Percentiles rank a stretch among this genome's conserved stretches.
Conservation (phyloP, 2,329 filamentous ascomycete species). For the Penicillium sp. region DNA sequence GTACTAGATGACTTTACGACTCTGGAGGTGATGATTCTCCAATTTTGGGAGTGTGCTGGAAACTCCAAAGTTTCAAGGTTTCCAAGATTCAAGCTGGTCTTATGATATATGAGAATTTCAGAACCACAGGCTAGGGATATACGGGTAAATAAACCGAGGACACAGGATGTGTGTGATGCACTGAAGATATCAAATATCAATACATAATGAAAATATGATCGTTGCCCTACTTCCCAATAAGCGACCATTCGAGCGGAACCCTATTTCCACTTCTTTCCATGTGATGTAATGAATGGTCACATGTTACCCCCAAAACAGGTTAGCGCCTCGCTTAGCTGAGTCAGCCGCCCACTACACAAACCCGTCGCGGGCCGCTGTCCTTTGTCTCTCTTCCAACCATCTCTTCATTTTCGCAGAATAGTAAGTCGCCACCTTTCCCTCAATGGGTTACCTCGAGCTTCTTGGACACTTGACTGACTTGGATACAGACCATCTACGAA, state of each 20-base stretch:
- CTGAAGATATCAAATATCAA: not conserved
- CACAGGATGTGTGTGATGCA: not conserved
- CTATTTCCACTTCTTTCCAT: conserved; percentile 16
- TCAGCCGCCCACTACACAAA: conserved; percentile 41
- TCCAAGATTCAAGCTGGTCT: not conserved
- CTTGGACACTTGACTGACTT: conserved; percentile 16
- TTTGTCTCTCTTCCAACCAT: conserved; percentile 41
- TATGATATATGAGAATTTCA: not conserved
- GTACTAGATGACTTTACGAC: conserved; percentile 22
- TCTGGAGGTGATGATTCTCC: not conserved
- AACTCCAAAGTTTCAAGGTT: not conserved
- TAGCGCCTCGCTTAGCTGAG: conserved; percentile 32
- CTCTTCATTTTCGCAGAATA: conserved; percentile 44
- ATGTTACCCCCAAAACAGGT: conserved; percentile 9
- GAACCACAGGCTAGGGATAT: not conserved
- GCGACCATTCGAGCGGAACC: conserved; percentile 8
- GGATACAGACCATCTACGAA: conserved; percentile 39
- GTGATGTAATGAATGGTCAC: conserved; percentile 16
- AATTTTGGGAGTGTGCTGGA: not conserved
- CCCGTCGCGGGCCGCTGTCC: conserved; percentile 29
- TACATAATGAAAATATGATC: not conserved
- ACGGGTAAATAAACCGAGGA: not conserved
- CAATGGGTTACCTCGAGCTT: not conserved
- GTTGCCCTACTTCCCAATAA: not conserved
- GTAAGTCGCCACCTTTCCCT: conserved; percentile 30